Percentiles rank a stretch among this genome's conserved stretches.
Evolutionary conservation across 2,329 filamentous ascomycete genomes (phyloP).

Genomic region (Stachybotrys echinatus): DNA sequence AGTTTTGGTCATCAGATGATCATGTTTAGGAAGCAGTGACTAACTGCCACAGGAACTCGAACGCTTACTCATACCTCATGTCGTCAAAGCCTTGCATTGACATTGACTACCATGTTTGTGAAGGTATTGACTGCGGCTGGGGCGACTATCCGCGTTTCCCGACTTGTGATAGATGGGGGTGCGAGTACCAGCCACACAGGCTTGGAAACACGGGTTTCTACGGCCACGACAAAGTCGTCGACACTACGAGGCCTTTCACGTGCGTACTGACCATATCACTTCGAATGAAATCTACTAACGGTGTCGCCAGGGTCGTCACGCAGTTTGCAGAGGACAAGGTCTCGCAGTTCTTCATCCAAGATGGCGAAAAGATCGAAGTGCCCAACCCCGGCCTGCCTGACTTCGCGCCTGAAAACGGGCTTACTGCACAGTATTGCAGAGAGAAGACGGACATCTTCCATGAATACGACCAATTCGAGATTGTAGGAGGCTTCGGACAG

Average conservation of each 20-base stretch:
- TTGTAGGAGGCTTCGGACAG: constrained; percentile 48
- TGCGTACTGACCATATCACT: constrained; percentile 2
- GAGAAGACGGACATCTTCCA: constrained; percentile 50
- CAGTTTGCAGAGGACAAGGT: constrained; percentile 49
- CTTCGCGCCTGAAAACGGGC: constrained; percentile 51
- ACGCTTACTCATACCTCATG: constrained; percentile 48
- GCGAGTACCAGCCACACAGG: constrained; percentile 62
- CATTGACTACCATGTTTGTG: constrained; percentile 26
- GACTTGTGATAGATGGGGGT: constrained; percentile 59
- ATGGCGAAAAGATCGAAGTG: constrained; percentile 46
- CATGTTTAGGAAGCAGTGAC: not conserved
- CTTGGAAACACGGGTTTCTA: constrained; percentile 57
- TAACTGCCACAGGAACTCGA: constrained; percentile 32
- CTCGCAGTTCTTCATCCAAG: constrained; percentile 56
- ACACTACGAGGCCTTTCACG: constrained; percentile 52
- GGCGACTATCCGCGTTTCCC: constrained; percentile 43
- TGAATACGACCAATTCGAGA: constrained; percentile 43
- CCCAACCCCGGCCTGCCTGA: constrained; percentile 21
- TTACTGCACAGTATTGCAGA: constrained; percentile 53
- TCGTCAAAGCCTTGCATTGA: constrained; percentile 52
- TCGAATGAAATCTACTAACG: not conserved
- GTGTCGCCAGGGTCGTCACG: constrained; percentile 45
- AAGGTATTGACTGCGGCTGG: constrained; percentile 34
- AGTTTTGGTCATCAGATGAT: not conserved
- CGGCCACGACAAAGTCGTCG: constrained; percentile 50